Base-by-base conservation (phyloP, 352 stramenopile species). In the Pythium aquatile region DNA sequence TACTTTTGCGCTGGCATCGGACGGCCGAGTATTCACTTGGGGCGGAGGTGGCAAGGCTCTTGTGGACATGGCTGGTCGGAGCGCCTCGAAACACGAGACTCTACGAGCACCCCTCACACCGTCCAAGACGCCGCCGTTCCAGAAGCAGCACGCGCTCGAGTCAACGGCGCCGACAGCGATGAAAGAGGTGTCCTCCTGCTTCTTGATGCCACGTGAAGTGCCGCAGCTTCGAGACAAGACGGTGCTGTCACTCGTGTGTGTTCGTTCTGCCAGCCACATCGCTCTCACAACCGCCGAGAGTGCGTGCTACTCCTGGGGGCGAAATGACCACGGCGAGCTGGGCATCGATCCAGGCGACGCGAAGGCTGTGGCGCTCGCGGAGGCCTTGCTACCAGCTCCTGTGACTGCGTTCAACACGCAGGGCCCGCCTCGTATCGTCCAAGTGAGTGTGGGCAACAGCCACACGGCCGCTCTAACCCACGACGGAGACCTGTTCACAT, bases 1-100 rank as follows among this genome's bases (percentile, higher is more conserved):
- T 49, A 79, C 81, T 5, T 95, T 98, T 44, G 94, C 94, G 8
- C 59, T 96, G 10, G 79, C 86, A 2, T 78, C 87, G 26, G 79
- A 91, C 10, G 87, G 81, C 2, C 85, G 94, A 33, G 77, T 98
- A 13, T 97, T 94, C 65, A 71, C 73, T 11, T 98, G 93, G 92
- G 94, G 93, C 17, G 94, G 94, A 7, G 83, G 80, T 10, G 79
- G 81, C 4, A 69, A 54, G 57, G 67, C 77, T 10, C 55, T 85
- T 5, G 76, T 80, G 17, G 71, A 83, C 46, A 53, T 55, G n/a
- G 61, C 55, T 24, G 65, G 53, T 49, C 37, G 33, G 17, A 57
- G 20, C 52, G 14, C 14, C 39, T 35, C 33, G 9, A 40, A 24
- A 11, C n/a, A 33, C 13, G 26, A 49, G 20, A 44, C 24, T 13